Evolutionary conservation across 2,329 filamentous ascomycete genomes (phyloP).

Genomic region (Epichloe gansuensis): DNA sequence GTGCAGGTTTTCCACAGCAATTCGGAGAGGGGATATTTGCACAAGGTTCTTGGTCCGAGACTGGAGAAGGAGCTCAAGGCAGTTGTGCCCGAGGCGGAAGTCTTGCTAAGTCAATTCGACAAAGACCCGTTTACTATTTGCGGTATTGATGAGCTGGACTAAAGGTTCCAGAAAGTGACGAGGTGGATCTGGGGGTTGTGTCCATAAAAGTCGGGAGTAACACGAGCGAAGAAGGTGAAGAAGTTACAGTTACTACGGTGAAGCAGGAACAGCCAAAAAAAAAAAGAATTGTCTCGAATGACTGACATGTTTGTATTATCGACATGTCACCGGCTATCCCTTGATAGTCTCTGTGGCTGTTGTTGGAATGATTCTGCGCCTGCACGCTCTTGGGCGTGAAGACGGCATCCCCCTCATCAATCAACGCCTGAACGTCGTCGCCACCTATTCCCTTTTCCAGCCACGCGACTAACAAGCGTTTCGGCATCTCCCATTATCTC

Average conservation of each 20-base stretch:
- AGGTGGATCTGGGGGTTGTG: too few relatives aligned
- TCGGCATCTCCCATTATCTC: conserved; percentile 41
- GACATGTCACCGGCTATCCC: conserved; percentile 2
- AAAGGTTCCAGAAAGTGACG: background rate
- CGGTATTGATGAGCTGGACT: conserved; percentile 29
- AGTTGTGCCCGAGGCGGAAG: conserved; percentile 38
- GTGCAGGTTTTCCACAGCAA: conserved; percentile 87
- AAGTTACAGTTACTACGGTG: too few relatives aligned
- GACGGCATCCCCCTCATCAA: conserved; percentile 42
- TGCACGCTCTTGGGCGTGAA: conserved; percentile 15
- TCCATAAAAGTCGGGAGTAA: background rate
- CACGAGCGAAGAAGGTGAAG: background rate
- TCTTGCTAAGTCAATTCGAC: conserved; percentile 68
- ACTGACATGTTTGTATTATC: background rate
- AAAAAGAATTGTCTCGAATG: too few relatives aligned
- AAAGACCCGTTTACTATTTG: conserved; percentile 80
- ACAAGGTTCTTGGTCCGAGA: conserved; percentile 53
- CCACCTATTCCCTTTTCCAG: conserved; percentile 41
- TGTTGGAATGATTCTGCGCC: conserved; percentile 5
- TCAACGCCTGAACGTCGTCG: conserved; percentile 37
- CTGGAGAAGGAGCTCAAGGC: conserved; percentile 45
- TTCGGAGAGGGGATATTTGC: conserved; percentile 74
- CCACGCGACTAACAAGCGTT: conserved; percentile 39
- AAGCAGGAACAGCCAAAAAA: too few relatives aligned
- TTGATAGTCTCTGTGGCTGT: conserved; percentile 8